phyloP scores from a whole-genome alignment of 208 protist species.

The Sergeia podlipaevii region DNA sequence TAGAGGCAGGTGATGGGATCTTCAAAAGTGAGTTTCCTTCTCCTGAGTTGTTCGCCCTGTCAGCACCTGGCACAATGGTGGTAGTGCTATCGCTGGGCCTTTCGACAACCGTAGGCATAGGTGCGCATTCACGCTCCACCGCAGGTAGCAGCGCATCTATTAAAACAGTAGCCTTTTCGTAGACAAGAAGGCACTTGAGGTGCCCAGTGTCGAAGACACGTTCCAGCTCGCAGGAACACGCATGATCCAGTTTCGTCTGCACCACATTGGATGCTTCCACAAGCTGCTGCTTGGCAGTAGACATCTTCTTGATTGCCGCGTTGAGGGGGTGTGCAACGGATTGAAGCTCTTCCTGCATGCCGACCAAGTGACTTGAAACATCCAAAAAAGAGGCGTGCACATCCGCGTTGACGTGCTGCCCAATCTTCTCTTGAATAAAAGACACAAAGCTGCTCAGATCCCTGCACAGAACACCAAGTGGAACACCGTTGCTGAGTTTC shows the following conservation, averaged over 20 bases:
- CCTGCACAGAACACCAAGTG: constrained; percentile 47
- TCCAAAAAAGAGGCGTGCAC: constrained; percentile 75
- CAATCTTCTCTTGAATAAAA: constrained; percentile 55
- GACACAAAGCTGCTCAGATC: constrained; percentile 64
- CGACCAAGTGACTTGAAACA: constrained; percentile 63
- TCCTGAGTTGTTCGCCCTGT: too few relatives aligned
- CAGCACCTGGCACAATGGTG: too few relatives aligned
- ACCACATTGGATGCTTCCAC: constrained; percentile 25
- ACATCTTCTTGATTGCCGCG: constrained; percentile 40
- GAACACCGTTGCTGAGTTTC: constrained; percentile 70
- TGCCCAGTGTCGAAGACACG: constrained; percentile 55
- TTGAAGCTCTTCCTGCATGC: constrained; percentile 74
- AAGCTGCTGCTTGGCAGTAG: constrained; percentile 29
- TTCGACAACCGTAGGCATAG: not conserved
- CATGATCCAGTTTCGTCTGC: constrained; percentile 38
- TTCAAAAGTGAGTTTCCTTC: too few relatives aligned
- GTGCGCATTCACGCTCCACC: not conserved
- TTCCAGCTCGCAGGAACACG: constrained; percentile 47
- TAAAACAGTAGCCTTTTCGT: constrained; percentile 43
- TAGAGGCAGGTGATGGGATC: not conserved
- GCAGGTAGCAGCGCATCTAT: constrained; percentile 27
- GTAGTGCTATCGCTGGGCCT: not conserved
- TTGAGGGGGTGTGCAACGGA: constrained; percentile 55
- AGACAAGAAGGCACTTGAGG: constrained; percentile 53
- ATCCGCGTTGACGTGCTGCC: constrained; percentile 70